Percentiles rank a stretch among this genome's conserved stretches.
Evolutionary conservation across 495 filamentous ascomycete genomes (phyloP).

Genomic region (Amorphotheca resinae): DNA sequence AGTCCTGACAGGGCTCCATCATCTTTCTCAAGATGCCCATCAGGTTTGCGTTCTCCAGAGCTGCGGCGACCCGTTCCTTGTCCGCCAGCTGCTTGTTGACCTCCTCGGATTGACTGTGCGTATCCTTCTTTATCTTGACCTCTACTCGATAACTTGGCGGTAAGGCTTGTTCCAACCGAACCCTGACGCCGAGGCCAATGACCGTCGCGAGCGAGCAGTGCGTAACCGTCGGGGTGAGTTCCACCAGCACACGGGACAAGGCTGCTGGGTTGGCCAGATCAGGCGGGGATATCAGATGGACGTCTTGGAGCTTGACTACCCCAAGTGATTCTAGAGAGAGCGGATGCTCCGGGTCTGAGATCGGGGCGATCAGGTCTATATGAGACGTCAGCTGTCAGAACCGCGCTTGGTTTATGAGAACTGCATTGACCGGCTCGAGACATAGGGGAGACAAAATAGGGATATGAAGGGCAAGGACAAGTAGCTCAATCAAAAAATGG

Average conservation of each 20-base stretch:
- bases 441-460: neutral
- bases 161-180: conserved; percentile 77
- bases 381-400: conserved; percentile 28
- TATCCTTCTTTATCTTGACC: conserved; percentile 87
- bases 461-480: neutral
- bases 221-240: conserved; percentile 93
- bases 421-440: neutral
- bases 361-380: conserved; percentile 80
- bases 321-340: conserved; percentile 83
- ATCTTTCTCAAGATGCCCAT: conserved; percentile 84
- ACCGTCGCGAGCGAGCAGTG: conserved; percentile 95
- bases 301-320: conserved; percentile 88
- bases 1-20: conserved; percentile 59
- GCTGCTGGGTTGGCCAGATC: conserved; percentile 34
- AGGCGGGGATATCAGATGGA: conserved; percentile 54
- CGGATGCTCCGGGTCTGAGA: conserved; percentile 93
- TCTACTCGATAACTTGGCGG: conserved; percentile 90
- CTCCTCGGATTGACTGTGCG: conserved; percentile 86
- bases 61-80: conserved; percentile 92
- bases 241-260: conserved; percentile 43
- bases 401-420: conserved; percentile 8
- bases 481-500: too few relatives aligned
- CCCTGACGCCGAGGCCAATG: conserved; percentile 86
- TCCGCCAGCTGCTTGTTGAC: conserved; percentile 93
- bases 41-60: conserved; percentile 84